Conservation (phyloP, 192 early-diverging fungal genomes). For the Gryganskiella cystojenkinii region DNA sequence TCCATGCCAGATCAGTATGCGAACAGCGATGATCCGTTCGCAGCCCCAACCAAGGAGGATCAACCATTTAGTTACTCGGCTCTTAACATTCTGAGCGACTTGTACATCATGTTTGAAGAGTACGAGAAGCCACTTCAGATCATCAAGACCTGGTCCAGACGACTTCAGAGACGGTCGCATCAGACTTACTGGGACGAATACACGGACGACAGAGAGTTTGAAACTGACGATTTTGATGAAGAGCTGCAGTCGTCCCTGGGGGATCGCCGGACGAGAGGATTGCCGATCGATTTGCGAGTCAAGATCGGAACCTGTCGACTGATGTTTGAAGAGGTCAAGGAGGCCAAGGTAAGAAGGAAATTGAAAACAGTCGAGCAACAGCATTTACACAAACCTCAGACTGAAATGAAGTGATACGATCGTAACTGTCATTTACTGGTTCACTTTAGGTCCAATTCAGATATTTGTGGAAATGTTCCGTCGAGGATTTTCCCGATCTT, state of each 20-base stretch:
- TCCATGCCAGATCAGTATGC: slow-evolving; percentile 17
- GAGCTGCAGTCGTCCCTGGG: slow-evolving; percentile 32
- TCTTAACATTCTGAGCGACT: slow-evolving; percentile 86
- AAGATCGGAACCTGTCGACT: slow-evolving; percentile 87
- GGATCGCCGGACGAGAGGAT: slow-evolving; percentile 41
- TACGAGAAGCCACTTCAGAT: slow-evolving; percentile 77
- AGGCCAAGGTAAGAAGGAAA: slow-evolving; percentile 65
- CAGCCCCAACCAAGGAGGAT: slow-evolving; percentile 54
- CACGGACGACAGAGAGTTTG: slow-evolving; percentile 70
- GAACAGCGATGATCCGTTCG: slow-evolving; percentile 45
- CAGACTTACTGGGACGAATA: slow-evolving; percentile 73
- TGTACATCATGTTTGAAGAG: slow-evolving; percentile 84
- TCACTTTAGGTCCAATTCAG: slow-evolving; percentile 70
- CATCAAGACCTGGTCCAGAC: slow-evolving; percentile 76
- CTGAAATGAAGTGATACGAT: not conserved
- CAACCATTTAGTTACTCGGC: slow-evolving; percentile 80
- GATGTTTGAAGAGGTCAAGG: slow-evolving; percentile 71
- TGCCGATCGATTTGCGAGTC: slow-evolving; percentile 89
- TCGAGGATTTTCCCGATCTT: slow-evolving; percentile 70
- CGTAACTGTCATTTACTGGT: slow-evolving; percentile 16
- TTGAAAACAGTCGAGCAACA: not conserved
- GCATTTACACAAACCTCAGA: not conserved
- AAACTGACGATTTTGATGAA: slow-evolving; percentile 53
- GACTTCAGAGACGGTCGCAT: slow-evolving; percentile 74
- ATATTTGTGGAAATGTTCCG: slow-evolving; percentile 62